Percentiles rank a stretch among this genome's conserved stretches.
phyloP scores from a whole-genome alignment of 257 asterid genomes.

The Solanum ossicruentum region DNA sequence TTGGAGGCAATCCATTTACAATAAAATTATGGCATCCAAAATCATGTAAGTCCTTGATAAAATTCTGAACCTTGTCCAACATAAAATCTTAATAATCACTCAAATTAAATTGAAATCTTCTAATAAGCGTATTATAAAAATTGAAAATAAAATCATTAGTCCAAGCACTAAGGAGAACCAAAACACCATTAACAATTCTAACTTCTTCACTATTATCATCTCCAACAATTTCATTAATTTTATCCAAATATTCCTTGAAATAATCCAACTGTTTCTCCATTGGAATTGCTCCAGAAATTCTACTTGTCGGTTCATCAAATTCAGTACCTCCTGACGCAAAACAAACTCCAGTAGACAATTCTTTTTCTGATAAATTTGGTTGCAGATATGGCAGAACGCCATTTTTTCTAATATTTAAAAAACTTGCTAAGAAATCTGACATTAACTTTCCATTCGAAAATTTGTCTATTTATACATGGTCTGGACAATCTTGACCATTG shows the following conservation, averaged over 20 bases:
- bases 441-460: slow-evolving; percentile 3
- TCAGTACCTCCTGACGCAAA: slow-evolving; percentile 5
- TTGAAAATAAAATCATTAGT: slow-evolving; percentile 5
- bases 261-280: neutral
- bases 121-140: neutral
- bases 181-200: neutral
- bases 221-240: neutral
- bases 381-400: neutral
- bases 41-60: neutral
- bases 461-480: neutral
- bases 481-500: neutral
- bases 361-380: neutral
- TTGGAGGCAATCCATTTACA: slow-evolving; percentile 6
- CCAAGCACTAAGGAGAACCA: slow-evolving; percentile 4
- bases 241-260: neutral
- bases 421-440: neutral
- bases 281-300: neutral
- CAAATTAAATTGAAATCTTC: neutral
- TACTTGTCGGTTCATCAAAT: neutral
- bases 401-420: neutral
- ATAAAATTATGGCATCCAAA: neutral
- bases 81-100: neutral
- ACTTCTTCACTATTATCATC: neutral
- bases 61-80: neutral
- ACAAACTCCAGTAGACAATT: neutral